phyloP scores from a whole-genome alignment of 1,284 basidiomycete genomes.

The Inonotus obliquus region DNA sequence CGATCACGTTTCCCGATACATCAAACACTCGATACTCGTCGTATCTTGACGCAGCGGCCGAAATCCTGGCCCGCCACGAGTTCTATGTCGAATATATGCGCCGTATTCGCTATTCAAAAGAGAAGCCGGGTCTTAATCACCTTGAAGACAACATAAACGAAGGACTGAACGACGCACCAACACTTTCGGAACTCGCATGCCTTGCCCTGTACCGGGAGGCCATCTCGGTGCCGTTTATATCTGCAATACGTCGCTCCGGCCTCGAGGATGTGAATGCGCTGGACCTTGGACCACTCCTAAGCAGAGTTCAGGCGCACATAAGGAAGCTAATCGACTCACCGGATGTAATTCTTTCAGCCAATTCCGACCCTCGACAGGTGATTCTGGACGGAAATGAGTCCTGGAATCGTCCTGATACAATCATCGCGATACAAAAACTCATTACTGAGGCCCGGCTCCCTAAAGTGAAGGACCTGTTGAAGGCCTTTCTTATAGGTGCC shows the following conservation, averaged over 20 bases:
- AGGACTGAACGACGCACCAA: constrained; percentile 28
- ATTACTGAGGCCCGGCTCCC: background rate
- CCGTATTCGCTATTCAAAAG: constrained; percentile 20
- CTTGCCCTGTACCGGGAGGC: constrained; percentile 30
- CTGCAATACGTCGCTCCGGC: constrained; percentile 14
- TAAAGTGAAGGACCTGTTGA: constrained; percentile 4
- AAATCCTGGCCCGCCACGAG: constrained; percentile 23
- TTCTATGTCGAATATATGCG: constrained; percentile 25
- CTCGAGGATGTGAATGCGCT: constrained; percentile 26
- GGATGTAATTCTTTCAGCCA: too few relatives aligned
- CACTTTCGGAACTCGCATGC: constrained; percentile 32
- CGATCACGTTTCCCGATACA: constrained; percentile 23
- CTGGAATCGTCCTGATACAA: constrained; percentile 5
- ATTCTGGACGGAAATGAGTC: too few relatives aligned
- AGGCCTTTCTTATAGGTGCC: constrained; percentile 14
- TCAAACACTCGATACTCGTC: constrained; percentile 31
- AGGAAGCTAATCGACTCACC: constrained; percentile 21
- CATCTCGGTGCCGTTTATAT: constrained; percentile 28
- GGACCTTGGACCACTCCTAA: constrained; percentile 27
- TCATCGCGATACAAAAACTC: constrained; percentile 8
- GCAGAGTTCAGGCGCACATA: constrained; percentile 22
- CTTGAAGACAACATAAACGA: too few relatives aligned
- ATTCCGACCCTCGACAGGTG: too few relatives aligned
- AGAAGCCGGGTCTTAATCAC: too few relatives aligned
- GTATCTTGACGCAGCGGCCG: constrained; percentile 25